Conservation (phyloP, 2,329 filamentous ascomycete species). For the Raffaelea deltoideospora region DNA sequence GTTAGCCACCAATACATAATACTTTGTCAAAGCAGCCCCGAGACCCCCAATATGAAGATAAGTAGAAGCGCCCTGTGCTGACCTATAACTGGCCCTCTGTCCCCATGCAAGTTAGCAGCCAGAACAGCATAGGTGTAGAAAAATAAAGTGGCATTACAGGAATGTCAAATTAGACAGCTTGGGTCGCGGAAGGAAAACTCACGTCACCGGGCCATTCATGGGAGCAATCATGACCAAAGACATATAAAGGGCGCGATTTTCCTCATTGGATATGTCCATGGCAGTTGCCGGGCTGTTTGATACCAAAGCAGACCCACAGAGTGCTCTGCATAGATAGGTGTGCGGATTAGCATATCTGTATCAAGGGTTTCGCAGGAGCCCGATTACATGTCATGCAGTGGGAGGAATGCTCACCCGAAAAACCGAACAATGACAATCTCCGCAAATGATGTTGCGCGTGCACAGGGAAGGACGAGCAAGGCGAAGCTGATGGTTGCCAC, state of each 20-base stretch:
- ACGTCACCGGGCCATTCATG: slow-evolving; percentile 52
- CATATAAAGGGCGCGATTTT: slow-evolving; percentile 69
- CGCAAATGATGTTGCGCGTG: slow-evolving; percentile 45
- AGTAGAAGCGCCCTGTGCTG: background rate
- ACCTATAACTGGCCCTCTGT: slow-evolving; percentile 55
- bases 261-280: slow-evolving; percentile 67
- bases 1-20: too few species aligned
- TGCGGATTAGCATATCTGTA: background rate
- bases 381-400: too few species aligned
- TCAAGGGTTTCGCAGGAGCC: background rate
- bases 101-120: background rate
- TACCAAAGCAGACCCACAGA: slow-evolving; percentile 54
- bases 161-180: background rate
- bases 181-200: background rate
- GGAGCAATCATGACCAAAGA: slow-evolving; percentile 74
- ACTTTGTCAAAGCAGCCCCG: too few species aligned
- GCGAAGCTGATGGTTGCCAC: slow-evolving; percentile 46
- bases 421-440: slow-evolving; percentile 54
- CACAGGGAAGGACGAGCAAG: slow-evolving; percentile 54
- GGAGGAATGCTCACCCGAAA: slow-evolving; percentile 33
- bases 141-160: background rate
- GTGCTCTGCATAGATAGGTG: slow-evolving; percentile 10
- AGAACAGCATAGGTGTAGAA: background rate
- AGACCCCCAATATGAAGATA: background rate
- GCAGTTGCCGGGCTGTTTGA: slow-evolving; percentile 72